Evolutionary conservation across 176 grass and related monocot species (phyloP).

Genomic region (Phyllostachys edulis): DNA sequence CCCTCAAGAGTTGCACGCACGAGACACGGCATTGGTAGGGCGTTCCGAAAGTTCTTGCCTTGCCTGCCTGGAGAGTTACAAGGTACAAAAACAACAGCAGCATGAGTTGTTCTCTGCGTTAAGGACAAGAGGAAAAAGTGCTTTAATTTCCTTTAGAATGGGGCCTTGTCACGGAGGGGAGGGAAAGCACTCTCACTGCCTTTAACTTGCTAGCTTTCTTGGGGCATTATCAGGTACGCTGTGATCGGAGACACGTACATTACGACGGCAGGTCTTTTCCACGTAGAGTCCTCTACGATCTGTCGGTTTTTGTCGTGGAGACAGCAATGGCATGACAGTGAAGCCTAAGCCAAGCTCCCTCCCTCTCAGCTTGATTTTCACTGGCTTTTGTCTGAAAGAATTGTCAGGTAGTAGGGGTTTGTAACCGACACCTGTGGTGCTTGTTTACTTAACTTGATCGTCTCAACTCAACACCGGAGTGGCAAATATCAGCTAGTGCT

Average conservation of each 20-base stretch:
- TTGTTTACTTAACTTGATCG: slow-evolving; percentile 29
- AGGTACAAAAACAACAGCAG: not conserved
- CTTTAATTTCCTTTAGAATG: not conserved
- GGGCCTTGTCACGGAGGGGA: slow-evolving; percentile 3
- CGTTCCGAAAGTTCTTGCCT: not conserved
- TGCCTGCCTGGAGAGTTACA: not conserved
- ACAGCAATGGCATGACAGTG: slow-evolving; percentile 37
- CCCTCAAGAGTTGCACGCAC: slow-evolving; percentile 14
- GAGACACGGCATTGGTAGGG: not conserved
- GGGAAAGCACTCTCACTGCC: not conserved
- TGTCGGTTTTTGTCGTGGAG: slow-evolving; percentile 26
- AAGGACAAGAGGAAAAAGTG: not conserved
- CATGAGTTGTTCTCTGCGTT: not conserved
- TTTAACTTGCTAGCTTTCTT: slow-evolving; percentile 17
- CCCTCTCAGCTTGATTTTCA: not conserved
- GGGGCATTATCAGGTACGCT: slow-evolving; percentile 21
- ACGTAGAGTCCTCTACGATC: slow-evolving; percentile 29
- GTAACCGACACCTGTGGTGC: slow-evolving; percentile 22
- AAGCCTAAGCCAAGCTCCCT: slow-evolving; percentile 16
- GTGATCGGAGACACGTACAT: slow-evolving; percentile 21
- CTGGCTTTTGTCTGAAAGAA: slow-evolving; percentile 24
- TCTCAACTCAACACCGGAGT: not conserved
- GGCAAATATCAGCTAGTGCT: slow-evolving; percentile 31
- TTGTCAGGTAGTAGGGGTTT: slow-evolving; percentile 13
- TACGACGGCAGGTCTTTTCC: slow-evolving; percentile 29